Evolutionary conservation across 352 stramenopile species (phyloP), one percentile per base, ranked within the genome.

Genomic region (Aphanomyces invadans): DNA sequence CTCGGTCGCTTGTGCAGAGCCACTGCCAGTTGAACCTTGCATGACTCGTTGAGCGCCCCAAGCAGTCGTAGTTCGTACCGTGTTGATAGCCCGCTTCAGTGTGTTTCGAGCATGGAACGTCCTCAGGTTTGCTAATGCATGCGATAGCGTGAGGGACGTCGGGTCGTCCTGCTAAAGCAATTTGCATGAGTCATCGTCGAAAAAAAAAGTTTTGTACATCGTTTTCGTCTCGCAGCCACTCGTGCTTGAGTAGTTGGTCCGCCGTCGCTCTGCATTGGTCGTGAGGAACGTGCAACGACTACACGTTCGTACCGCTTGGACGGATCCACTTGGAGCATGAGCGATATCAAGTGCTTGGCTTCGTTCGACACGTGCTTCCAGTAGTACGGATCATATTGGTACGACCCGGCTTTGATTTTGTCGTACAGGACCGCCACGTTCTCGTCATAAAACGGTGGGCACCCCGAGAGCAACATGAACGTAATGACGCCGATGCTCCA

Each of bases 301-400:
- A 52, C 21, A 11, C 21, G 1, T 21, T 68, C 73, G 46, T 59
- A 93, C 82, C 95, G 77, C 68, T 97, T 77, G 15, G 85, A 73
- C n/a, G 90, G 88, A 74, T 98, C 83, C 21, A 97, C 77, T 2
- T 97, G 74, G 3, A 98, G 83, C 74, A 98, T 88, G 68, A 86
- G 81, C 19, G 73, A 80, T 66, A 98, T 97, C 26, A 98, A 76
- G 62, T 98, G 90, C 74, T 98, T 98, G 52, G 90, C 95, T 55
- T 97, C 83, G 42, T 93, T 86, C 31, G 86, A 97, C 11, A 98
- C 88, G 68, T 96, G 80, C 69, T 90, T 85, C 93, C 93, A 98
- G 75, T 98, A 97, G 19, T 97, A 91, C 19, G 89, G 86, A 68
- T 98, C 92, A 66, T 97, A 98, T 78, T 98, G 78, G 73, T 96